Percentiles rank a stretch among this genome's conserved stretches.
These are phyloP conservation scores for Groenewaldozyma salmanticensis DNA, from an alignment of 805 yeast species.

Conservation along the genomic window DNA sequence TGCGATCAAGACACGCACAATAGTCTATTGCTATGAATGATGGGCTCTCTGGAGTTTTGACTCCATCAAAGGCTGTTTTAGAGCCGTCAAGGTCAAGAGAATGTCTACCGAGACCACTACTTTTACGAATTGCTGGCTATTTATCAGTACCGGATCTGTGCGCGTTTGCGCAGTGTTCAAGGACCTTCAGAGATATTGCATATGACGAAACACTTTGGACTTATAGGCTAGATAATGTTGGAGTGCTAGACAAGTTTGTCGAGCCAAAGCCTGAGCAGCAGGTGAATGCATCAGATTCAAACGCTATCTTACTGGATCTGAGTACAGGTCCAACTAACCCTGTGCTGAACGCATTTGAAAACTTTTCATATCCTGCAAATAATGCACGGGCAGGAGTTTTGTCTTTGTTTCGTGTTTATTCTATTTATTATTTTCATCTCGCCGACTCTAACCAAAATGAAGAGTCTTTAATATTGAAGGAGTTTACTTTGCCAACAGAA, in stretches of 20 bases:
- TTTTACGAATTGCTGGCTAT: constrained; percentile 7
- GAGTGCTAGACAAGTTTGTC: constrained; percentile 1
- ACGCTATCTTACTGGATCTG: too few species aligned
- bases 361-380: constrained; percentile 9
- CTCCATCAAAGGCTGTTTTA: too few species aligned
- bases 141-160: constrained; percentile 28
- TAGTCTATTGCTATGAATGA: too few species aligned
- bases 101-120: background rate
- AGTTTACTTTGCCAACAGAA: constrained; percentile 40
- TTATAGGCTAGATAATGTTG: constrained; percentile 7
- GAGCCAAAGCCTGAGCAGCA: background rate
- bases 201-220: constrained; percentile 26
- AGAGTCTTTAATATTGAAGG: constrained; percentile 37
- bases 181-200: constrained; percentile 31
- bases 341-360: constrained; percentile 11
- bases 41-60: too few species aligned
- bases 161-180: constrained; percentile 31
- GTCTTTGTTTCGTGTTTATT: constrained; percentile 30
- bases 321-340: too few species aligned
- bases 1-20: too few species aligned
- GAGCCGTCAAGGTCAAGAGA: background rate
- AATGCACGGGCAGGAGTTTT: constrained; percentile 13
- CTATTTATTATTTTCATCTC: constrained; percentile 39
- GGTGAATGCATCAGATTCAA: background rate
- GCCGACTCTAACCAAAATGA: constrained; percentile 30